A percentile compares a stretch with the other conserved stretches of the same genome.
These are phyloP conservation scores for Retiboletus flavoniger DNA, from an alignment of 1,284 basidiomycete genomes.

Conservation along the genomic window DNA sequence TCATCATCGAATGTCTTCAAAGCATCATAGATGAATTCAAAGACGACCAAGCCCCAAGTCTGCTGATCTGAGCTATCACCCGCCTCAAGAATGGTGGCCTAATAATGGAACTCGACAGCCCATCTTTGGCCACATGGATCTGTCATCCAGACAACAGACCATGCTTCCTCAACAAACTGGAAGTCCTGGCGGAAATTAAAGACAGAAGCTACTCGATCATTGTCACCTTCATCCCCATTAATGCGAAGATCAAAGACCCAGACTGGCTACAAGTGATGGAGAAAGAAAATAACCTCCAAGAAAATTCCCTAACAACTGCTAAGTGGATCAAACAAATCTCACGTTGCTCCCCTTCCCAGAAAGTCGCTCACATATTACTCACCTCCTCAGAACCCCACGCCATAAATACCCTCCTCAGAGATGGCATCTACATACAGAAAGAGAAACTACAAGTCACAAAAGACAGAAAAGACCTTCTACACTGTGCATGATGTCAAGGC, in stretches of 20 bases:
- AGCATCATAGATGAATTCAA: background rate
- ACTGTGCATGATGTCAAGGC: background rate
- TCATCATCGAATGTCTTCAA: background rate
- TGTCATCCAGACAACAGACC: background rate
- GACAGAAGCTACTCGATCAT: background rate
- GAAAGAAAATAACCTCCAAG: background rate
- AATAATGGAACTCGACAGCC: background rate
- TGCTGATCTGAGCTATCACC: background rate
- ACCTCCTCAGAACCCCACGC: background rate
- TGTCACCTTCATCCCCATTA: background rate
- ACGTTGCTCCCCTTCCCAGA: background rate
- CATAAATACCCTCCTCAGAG: background rate
- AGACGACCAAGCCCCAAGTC: background rate
- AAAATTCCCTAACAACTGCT: background rate
- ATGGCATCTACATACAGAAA: background rate
- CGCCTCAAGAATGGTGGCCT: background rate
- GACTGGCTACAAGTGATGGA: background rate
- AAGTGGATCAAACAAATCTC: background rate
- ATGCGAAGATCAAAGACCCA: background rate
- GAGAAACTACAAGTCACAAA: background rate
- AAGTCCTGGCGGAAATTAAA: background rate
- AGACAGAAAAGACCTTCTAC: background rate
- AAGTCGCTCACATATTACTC: background rate
- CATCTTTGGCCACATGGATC: rapidly evolving
- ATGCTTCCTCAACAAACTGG: background rate